Conservation (phyloP, 1,139 yeast species). For the Diutina scorzettiae region DNA sequence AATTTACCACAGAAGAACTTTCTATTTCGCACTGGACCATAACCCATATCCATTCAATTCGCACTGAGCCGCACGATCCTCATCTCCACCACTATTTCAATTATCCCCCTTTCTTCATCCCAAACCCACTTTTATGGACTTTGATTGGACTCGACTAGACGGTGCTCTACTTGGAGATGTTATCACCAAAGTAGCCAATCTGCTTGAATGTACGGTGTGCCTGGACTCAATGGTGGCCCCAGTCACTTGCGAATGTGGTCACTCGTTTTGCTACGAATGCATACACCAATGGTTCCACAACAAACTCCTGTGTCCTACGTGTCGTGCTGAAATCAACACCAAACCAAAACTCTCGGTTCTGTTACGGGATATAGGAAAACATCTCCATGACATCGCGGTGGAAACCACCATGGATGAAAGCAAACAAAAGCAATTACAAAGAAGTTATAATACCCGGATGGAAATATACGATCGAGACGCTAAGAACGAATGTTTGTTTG, state of each 20-base stretch:
- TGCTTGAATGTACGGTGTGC: conserved; percentile 31
- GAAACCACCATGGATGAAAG: conserved; percentile 14
- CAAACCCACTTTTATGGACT: too few relatives aligned
- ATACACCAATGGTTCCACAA: conserved; percentile 38
- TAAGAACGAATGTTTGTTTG: conserved; percentile 27
- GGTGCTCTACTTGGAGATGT: conserved; percentile 7
- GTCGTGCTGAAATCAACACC: conserved; percentile 30
- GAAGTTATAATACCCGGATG: conserved; percentile 15
- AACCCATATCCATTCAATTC: too few relatives aligned
- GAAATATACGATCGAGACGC: conserved; percentile 28
- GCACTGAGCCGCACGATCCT: too few relatives aligned
- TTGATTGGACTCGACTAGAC: background rate
- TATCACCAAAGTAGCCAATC: conserved; percentile 14
- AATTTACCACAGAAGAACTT: too few relatives aligned
- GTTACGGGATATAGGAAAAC: conserved; percentile 20
- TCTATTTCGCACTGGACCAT: too few relatives aligned
- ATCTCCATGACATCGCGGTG: conserved; percentile 16
- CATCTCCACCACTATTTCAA: too few relatives aligned
- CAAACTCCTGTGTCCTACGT: conserved; percentile 42
- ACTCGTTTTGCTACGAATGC: conserved; percentile 37
- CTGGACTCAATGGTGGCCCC: conserved; percentile 36
- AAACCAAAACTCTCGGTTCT: conserved; percentile 36
- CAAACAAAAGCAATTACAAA: conserved; percentile 13
- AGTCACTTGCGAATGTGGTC: conserved; percentile 31
- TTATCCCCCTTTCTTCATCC: too few relatives aligned